Percentiles rank a stretch among this genome's conserved stretches.
phyloP scores from a whole-genome alignment of 257 asterid genomes.

The Lycium ferocissimum region DNA sequence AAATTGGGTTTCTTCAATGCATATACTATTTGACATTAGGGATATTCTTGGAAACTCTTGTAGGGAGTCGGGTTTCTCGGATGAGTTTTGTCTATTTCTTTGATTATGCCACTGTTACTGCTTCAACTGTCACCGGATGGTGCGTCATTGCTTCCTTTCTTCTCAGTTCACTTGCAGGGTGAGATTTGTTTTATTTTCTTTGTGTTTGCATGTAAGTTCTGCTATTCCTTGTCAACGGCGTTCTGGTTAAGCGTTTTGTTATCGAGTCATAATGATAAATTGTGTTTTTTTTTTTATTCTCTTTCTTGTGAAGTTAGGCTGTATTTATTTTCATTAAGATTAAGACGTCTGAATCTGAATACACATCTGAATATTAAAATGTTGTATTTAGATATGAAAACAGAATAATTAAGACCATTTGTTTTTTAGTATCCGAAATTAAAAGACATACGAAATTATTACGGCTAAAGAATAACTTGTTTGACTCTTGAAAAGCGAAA shows the following conservation, averaged over 20 bases:
- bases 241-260: not conserved
- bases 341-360: too few species aligned
- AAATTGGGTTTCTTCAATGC: constrained; percentile 87
- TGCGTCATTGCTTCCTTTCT: constrained; percentile 77
- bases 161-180: constrained; percentile 89
- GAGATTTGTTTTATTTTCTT: constrained; percentile 36
- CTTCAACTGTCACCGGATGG: constrained; percentile 91
- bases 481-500: too few species aligned
- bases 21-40: constrained; percentile 77
- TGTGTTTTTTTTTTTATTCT: not conserved
- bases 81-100: constrained; percentile 92
- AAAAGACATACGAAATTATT: too few species aligned
- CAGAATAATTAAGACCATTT: too few species aligned
- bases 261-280: not conserved
- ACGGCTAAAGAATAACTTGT: too few species aligned
- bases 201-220: not conserved
- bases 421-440: too few species aligned
- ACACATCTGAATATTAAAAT: too few species aligned
- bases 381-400: too few species aligned
- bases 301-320: not conserved
- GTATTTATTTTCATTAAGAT: too few species aligned
- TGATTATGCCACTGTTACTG: constrained; percentile 76
- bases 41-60: constrained; percentile 66
- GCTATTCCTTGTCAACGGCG: not conserved
- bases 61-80: constrained; percentile 85